Base-by-base conservation (phyloP, 1,139 yeast genomes). In the Suhomyces terraborum region DNA sequence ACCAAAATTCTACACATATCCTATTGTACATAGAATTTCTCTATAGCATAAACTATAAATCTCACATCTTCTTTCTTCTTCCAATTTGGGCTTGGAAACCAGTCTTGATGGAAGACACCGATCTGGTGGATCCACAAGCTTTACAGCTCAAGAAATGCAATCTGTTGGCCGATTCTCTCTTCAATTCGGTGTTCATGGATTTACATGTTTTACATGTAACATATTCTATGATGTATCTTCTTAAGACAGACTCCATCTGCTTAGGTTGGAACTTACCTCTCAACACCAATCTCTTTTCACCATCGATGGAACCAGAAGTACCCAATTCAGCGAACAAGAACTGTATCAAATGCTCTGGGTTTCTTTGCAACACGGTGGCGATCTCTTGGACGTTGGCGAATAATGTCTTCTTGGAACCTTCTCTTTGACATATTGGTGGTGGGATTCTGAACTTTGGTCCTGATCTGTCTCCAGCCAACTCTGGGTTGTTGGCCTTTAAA, bases 161-260 rank as follows among this genome's bases (percentile, higher is more conserved):
- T 77, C 99, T 88, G 76, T 91, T 93, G 48, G 93, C 85, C 53
- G 87, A 83, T 71, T 93, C 98, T 73, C 96, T 89, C 77, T 85
- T 88, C 66, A 93, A 80, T 55, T 85, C 93, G 33, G 99, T 94
- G 71, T 93, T 93, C 82, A 91, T 93, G 48, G 96, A 87, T 75
- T 91, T 93, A 77, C 99, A 93, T 40, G 98, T 93, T 77, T 93
- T 89, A 79, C 99, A 93, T 37, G 97, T 89, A 55, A 93, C 98
- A 62, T 94, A 93, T 69, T 94, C 99, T 64, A 88, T 75, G 64
- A 93, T 93, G 69, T 94, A 93, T 69, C 97, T 83, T 77, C 98
- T 86, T 68, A 93, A 79, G 50, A 93, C 96, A 49, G 91, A 86
- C 71, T 93, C 98, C 79, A 93, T 84, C 69, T 91, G 97, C 72